These are phyloP conservation scores for Pulveroboletus sp. DNA, from an alignment of 768 basidiomycete genomes.

Conservation along the genomic window DNA sequence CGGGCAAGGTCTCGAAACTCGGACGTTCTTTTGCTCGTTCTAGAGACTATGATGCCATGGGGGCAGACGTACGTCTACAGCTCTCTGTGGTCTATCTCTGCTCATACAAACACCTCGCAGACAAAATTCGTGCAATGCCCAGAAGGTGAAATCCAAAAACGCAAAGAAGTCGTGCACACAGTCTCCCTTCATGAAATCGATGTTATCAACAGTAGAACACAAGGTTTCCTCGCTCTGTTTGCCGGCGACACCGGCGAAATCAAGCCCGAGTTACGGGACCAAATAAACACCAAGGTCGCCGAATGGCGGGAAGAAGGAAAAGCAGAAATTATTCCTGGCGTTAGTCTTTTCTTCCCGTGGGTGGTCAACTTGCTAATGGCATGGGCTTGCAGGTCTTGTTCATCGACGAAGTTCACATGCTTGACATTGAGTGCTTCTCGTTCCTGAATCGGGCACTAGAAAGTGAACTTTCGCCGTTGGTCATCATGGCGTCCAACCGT, in stretches of 20 bases:
- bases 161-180: constrained; percentile 95
- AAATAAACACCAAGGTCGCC: constrained; percentile 94
- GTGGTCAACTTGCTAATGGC: neutral
- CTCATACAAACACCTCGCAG: constrained; percentile 38
- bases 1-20: constrained; percentile 93
- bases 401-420: constrained; percentile 99
- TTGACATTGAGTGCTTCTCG: constrained; percentile 99
- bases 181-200: constrained; percentile 98
- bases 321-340: constrained; percentile 95
- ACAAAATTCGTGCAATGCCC: constrained; percentile 98
- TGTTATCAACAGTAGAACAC: constrained; percentile 97
- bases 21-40: constrained; percentile 96
- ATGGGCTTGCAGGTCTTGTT: constrained; percentile 69
- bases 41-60: constrained; percentile 98
- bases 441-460: constrained; percentile 97
- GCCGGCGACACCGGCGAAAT: constrained; percentile 98
- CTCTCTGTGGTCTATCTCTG: neutral
- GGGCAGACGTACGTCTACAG: constrained; percentile 76
- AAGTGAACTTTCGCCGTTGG: constrained; percentile 86
- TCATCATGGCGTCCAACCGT: constrained; percentile 97
- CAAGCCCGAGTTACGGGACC: constrained; percentile 91
- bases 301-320: constrained; percentile 99
- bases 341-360: constrained; percentile 35
- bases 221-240: constrained; percentile 95
- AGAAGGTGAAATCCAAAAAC: constrained; percentile 95